Percentiles rank a stretch among this genome's conserved stretches.
Conservation (phyloP, 2,329 filamentous ascomycete species). For the Biscogniauxia mediterranea region DNA sequence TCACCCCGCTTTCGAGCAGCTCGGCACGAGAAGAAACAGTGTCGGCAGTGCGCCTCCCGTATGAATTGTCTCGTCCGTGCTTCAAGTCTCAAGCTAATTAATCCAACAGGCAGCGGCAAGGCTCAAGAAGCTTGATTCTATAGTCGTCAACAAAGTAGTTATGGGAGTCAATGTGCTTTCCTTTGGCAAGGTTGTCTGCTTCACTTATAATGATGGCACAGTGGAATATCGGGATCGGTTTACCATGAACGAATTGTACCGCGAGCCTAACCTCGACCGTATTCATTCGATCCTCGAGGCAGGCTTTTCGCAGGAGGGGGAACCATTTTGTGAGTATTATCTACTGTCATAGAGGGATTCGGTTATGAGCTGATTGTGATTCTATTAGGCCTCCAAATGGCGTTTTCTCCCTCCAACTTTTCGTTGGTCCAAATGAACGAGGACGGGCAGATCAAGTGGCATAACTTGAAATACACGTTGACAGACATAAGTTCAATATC, state of each 20-base stretch:
- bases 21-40: constrained; percentile 62
- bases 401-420: constrained; percentile 58
- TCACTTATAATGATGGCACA: constrained; percentile 77
- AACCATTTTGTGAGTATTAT: constrained; percentile 57
- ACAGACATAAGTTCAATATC: constrained; percentile 49
- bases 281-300: constrained; percentile 72
- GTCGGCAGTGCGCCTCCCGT: constrained; percentile 26
- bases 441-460: constrained; percentile 60
- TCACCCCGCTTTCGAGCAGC: constrained; percentile 75
- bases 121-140: constrained; percentile 65
- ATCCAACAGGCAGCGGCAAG: constrained; percentile 25
- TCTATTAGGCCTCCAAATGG: constrained; percentile 53
- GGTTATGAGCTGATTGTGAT: constrained; percentile 5
- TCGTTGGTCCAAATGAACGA: constrained; percentile 59
- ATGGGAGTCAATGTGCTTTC: constrained; percentile 67
- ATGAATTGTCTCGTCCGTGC: constrained; percentile 2
- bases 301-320: constrained; percentile 70
- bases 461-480: constrained; percentile 48
- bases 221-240: constrained; percentile 77
- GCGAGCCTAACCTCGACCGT: constrained; percentile 60
- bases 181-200: constrained; percentile 67
- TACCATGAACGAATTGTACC: constrained; percentile 67
- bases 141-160: constrained; percentile 67
- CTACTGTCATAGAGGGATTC: background rate
- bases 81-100: constrained; percentile 12